phyloP scores from a whole-genome alignment of 768 basidiomycete species.

The Kwoniella sp. region DNA sequence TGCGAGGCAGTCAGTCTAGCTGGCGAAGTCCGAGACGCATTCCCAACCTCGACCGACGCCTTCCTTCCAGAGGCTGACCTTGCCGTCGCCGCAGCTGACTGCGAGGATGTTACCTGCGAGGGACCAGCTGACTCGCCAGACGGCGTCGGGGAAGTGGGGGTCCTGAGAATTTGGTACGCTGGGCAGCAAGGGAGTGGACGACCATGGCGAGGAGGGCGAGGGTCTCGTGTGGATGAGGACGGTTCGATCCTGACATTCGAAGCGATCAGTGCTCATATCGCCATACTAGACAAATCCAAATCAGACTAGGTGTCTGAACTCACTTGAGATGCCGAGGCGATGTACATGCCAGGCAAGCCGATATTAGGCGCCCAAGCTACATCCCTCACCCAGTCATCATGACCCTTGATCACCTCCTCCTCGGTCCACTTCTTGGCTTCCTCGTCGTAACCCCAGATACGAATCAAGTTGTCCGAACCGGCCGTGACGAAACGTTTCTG shows the following conservation, averaged over 20 bases:
- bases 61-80: conserved; percentile 98
- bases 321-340: conserved; percentile 91
- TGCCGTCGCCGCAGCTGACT: conserved; percentile 96
- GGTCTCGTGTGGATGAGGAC: conserved; percentile 56
- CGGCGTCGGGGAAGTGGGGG: conserved; percentile 92
- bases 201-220: conserved; percentile 50
- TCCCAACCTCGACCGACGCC: conserved; percentile 94
- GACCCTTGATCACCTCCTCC: conserved; percentile 86
- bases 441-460: conserved; percentile 89
- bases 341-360: conserved; percentile 88
- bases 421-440: conserved; percentile 85
- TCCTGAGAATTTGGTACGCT: conserved; percentile 59
- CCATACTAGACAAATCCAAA: background rate
- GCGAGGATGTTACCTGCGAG: conserved; percentile 93
- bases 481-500: conserved; percentile 93
- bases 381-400: conserved; percentile 96
- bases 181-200: conserved; percentile 54
- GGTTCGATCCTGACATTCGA: conserved; percentile 51
- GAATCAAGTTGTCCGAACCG: conserved; percentile 93
- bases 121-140: conserved; percentile 99
- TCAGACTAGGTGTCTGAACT: conserved; percentile 31
- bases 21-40: conserved; percentile 92
- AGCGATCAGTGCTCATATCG: background rate
- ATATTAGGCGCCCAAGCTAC: conserved; percentile 99
- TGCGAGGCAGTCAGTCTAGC: conserved; percentile 59